Percentiles rank a stretch among this genome's conserved stretches.
Conservation (phyloP, 2,329 filamentous ascomycete genomes). For the Penicillium sp. region DNA sequence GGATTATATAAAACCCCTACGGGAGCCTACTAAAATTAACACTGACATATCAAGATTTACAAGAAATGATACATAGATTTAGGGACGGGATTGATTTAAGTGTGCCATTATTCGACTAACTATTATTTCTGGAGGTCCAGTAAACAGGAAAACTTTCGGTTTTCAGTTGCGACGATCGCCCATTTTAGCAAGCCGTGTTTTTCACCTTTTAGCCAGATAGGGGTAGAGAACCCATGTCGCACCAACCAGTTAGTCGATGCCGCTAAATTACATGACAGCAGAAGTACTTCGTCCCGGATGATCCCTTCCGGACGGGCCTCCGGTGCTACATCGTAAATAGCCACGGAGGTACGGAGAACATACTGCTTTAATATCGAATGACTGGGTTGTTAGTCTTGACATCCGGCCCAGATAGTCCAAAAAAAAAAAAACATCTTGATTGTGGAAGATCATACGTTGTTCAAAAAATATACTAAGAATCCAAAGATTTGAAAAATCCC, state of each 20-base stretch:
- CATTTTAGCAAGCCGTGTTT: neutral
- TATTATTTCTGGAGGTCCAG: neutral
- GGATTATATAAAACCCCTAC: neutral
- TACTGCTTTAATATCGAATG: neutral
- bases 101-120: neutral
- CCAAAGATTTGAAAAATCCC: no score
- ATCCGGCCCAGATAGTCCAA: neutral
- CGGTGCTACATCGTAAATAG: slow-evolving; percentile 11
- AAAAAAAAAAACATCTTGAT: no score
- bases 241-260: neutral
- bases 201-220: neutral
- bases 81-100: neutral
- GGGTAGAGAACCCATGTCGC: neutral
- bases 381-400: neutral
- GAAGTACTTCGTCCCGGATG: neutral
- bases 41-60: neutral
- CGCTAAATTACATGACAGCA: neutral
- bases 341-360: neutral
- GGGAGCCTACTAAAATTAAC: neutral
- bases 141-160: neutral
- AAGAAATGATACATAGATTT: neutral
- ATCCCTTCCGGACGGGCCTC: neutral
- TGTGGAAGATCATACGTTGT: no score
- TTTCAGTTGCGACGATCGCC: neutral
- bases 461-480: no score